Evolutionary conservation across 306 rosid genomes (phyloP), one percentile per base, ranked within the genome.

Genomic region (Rosa multiflora): DNA sequence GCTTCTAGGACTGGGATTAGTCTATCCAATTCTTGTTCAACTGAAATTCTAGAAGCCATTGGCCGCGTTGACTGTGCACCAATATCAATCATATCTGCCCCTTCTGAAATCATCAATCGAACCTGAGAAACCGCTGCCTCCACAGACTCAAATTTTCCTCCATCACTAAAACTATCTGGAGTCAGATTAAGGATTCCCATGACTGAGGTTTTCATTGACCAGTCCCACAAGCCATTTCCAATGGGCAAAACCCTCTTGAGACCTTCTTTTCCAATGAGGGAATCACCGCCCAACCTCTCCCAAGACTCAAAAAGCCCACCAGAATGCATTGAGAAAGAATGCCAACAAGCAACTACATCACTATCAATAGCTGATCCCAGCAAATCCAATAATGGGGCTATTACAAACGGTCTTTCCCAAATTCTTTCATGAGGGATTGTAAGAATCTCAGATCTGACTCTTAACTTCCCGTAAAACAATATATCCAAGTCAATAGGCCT

Each of bases 161-260:
- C 98, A 78, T 95, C 98, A 66, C 98, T 88, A 82, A 95, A 95
- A 85, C 97, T 90, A 87, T 95, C 99, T 21, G 98, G 99, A 40
- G 98, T 92, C 83, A 95, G 79, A 86, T 95, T 95, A 82, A 95
- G 94, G 74, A 95, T 73, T 46, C 96, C 98, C 98, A 91, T 92
- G 74, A 92, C 81, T 37, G 79, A 88, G 64, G 96, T 90, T 83
- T 83, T 92, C 51, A 29, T 67, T 0, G 99, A 87, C 95, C 97
- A 90, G 58, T 95, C 93, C 86, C 89, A 86, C 58, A 92, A 85
- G 73, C 82, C 85, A 63, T 83, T 85, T 72, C 87, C 87, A 75
- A 90, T 40, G 14, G 99, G 98, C 76, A 92, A 83, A 72, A 95
- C 98, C 82, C 99, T 87, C 85, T 73, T 85, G 86, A 95, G 70